Conservation (phyloP, 768 basidiomycete genomes). For the Lenzites betulinus region DNA sequence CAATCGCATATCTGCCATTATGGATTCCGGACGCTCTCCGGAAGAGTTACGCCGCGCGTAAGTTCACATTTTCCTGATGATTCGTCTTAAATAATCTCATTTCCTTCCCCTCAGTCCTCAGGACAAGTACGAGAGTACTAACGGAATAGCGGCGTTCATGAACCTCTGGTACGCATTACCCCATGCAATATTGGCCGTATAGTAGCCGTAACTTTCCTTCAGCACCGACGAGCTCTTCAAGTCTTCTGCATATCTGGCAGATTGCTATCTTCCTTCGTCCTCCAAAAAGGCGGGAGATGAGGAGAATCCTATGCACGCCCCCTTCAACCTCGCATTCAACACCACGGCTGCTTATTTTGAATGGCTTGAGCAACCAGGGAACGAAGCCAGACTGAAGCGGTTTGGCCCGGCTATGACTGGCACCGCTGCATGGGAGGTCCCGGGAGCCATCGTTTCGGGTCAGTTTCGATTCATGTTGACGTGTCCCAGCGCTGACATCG, state of each 20-base stretch:
- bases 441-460: slow-evolving; percentile 33
- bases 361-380: slow-evolving; percentile 68
- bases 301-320: slow-evolving; percentile 50
- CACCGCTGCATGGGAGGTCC: slow-evolving; percentile 66
- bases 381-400: slow-evolving; percentile 51
- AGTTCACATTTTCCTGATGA: slow-evolving; percentile 7
- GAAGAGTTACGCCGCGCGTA: slow-evolving; percentile 52
- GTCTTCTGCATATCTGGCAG: slow-evolving; percentile 73
- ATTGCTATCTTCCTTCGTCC: slow-evolving; percentile 37
- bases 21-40: slow-evolving; percentile 67
- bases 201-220: not conserved
- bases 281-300: not conserved
- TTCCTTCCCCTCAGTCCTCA: slow-evolving; percentile 45
- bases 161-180: slow-evolving; percentile 56
- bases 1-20: slow-evolving; percentile 66
- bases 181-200: too few species aligned
- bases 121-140: slow-evolving; percentile 64
- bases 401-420: slow-evolving; percentile 80
- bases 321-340: slow-evolving; percentile 74
- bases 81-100: not conserved
- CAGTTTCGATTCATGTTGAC: not conserved
- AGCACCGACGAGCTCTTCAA: slow-evolving; percentile 81
- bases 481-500: too few species aligned
- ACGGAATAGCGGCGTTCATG: slow-evolving; percentile 70
- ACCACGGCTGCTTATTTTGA: slow-evolving; percentile 56